Conservation (phyloP, 495 filamentous ascomycete species). For the Annulohypoxylon maeteangense region DNA sequence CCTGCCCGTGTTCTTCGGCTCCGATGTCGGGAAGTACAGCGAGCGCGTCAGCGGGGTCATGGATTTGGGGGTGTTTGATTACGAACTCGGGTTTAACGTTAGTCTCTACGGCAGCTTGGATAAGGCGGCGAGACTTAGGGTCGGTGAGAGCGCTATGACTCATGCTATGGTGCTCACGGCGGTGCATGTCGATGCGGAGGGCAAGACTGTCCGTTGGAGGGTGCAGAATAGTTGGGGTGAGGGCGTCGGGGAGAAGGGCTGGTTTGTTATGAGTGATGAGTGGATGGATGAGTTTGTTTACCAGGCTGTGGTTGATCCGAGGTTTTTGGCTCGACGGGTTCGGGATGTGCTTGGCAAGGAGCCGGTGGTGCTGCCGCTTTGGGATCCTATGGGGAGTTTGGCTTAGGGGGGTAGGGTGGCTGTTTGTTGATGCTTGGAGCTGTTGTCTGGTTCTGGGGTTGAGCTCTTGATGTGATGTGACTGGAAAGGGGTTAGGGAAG, state of each 20-base stretch:
- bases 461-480: too few relatives aligned
- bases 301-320: constrained; percentile 85
- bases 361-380: constrained; percentile 76
- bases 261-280: constrained; percentile 85
- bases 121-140: constrained; percentile 76
- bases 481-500: not conserved
- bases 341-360: constrained; percentile 74
- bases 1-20: constrained; percentile 87
- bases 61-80: constrained; percentile 77
- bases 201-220: constrained; percentile 75
- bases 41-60: constrained; percentile 74
- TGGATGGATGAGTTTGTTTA: constrained; percentile 93
- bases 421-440: too few relatives aligned
- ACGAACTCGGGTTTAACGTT: constrained; percentile 81
- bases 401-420: constrained; percentile 58
- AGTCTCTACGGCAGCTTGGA: constrained; percentile 66
- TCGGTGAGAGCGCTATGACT: constrained; percentile 82
- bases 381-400: constrained; percentile 90
- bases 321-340: constrained; percentile 71
- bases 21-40: constrained; percentile 84
- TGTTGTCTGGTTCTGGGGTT: too few relatives aligned
- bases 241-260: constrained; percentile 73
- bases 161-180: constrained; percentile 92
- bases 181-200: constrained; percentile 74
- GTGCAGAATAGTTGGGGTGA: constrained; percentile 89